These are phyloP conservation scores for Haematococcus lacustris DNA, from an alignment of 139 green algal genomes.

Conservation along the genomic window DNA sequence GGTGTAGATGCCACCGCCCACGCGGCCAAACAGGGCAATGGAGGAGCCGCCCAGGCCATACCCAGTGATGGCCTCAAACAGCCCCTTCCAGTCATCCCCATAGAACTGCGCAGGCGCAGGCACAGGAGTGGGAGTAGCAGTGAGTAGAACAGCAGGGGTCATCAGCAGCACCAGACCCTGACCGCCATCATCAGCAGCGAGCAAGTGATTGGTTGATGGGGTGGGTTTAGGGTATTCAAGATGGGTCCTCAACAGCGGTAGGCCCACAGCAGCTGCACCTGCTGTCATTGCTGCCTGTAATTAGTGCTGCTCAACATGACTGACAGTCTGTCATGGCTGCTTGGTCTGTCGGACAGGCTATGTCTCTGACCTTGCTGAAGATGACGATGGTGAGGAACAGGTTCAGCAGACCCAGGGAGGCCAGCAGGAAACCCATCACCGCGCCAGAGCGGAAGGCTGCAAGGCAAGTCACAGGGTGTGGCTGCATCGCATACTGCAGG, in stretches of 20 bases:
- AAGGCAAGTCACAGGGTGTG: no score
- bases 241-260: no score
- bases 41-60: constrained; percentile 95
- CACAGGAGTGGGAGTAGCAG: neutral
- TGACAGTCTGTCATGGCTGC: no score
- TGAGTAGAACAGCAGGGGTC: neutral
- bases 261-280: no score
- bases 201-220: no score
- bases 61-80: constrained; percentile 95
- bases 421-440: constrained; percentile 97
- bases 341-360: no score
- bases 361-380: constrained; percentile 32
- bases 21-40: constrained; percentile 93
- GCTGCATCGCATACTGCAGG: no score
- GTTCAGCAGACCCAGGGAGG: constrained; percentile 78
- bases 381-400: constrained; percentile 75
- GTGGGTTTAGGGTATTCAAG: no score
- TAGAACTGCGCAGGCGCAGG: constrained; percentile 53
- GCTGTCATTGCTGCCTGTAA: no score
- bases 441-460: constrained; percentile 93
- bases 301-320: no score
- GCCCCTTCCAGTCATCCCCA: constrained; percentile 80
- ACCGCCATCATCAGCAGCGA: no score
- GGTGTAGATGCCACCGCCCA: constrained; percentile 96
- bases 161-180: no score